Percentiles rank a stretch among this genome's conserved stretches.
phyloP scores from a whole-genome alignment of 371 early-diverging fungal species.

The Thermomucor indicae-seudaticae region DNA sequence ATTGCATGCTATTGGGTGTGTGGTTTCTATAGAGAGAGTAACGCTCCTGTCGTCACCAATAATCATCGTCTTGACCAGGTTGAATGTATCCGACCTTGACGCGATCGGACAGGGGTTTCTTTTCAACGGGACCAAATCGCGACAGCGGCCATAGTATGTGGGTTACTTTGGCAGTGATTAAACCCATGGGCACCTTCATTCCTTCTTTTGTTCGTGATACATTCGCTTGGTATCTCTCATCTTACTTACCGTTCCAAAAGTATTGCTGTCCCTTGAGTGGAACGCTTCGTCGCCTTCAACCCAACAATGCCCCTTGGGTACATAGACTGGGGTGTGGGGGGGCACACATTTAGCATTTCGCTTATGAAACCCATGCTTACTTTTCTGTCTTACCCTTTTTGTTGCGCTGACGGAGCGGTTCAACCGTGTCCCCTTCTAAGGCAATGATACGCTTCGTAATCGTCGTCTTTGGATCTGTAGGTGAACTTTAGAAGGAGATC shows the following conservation, averaged over 20 bases:
- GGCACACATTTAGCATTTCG: too few relatives aligned
- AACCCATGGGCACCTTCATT: conserved; percentile 71
- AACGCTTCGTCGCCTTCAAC: conserved; percentile 89
- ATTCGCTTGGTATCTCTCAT: too few relatives aligned
- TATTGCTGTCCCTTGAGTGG: conserved; percentile 82
- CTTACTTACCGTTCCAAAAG: conserved; percentile 78
- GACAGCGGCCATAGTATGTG: conserved; percentile 69
- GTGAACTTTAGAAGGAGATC: conserved; percentile 47
- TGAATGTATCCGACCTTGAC: conserved; percentile 18
- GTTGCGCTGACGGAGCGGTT: conserved; percentile 44
- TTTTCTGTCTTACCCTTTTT: conserved; percentile 18
- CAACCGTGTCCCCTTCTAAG: conserved; percentile 79
- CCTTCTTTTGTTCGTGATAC: too few relatives aligned
- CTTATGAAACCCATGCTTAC: too few relatives aligned
- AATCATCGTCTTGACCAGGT: conserved; percentile 17
- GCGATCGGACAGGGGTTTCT: conserved; percentile 25
- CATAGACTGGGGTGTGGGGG: too few relatives aligned
- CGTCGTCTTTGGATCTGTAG: conserved; percentile 62
- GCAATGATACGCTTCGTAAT: conserved; percentile 87
- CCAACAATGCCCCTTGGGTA: conserved; percentile 91
- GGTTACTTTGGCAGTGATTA: conserved; percentile 59
- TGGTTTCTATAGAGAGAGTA: background rate
- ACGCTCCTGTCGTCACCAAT: conserved; percentile 6
- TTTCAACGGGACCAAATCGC: conserved; percentile 54
- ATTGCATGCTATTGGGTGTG: background rate